Conservation (phyloP, 1,284 basidiomycete species). For the Anthracocystis walkeri region DNA sequence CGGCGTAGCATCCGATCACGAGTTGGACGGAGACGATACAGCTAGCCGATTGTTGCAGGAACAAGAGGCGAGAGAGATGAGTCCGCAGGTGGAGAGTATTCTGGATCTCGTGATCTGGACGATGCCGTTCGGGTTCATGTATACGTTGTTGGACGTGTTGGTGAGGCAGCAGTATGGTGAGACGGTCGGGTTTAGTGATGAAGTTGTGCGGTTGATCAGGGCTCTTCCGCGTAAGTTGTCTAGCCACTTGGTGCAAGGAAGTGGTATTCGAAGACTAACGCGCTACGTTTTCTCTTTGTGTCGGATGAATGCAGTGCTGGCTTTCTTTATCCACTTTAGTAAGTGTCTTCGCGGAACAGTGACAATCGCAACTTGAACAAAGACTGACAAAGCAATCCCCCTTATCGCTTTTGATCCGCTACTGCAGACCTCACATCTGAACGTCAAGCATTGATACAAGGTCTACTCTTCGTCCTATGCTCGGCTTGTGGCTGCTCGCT, state of each 20-base stretch:
- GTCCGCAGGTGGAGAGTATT: constrained; percentile 37
- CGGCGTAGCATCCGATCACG: constrained; percentile 36
- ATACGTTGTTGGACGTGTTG: constrained; percentile 63
- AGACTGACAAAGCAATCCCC: background rate
- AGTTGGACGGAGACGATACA: constrained; percentile 40
- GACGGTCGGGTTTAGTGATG: constrained; percentile 45
- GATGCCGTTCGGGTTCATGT: constrained; percentile 66
- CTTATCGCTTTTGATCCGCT: background rate
- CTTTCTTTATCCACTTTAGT: constrained; percentile 57
- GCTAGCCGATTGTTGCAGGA: constrained; percentile 50
- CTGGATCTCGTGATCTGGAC: constrained; percentile 65
- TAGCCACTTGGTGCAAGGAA: no score
- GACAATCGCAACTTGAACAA: background rate
- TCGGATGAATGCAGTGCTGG: constrained; percentile 31
- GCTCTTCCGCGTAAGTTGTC: constrained; percentile 57
- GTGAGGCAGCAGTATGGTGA: constrained; percentile 67
- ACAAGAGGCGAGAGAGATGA: constrained; percentile 49
- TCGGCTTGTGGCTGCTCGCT: constrained; percentile 51
- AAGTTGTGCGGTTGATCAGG: constrained; percentile 37
- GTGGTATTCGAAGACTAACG: background rate
- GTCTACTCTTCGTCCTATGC: constrained; percentile 42
- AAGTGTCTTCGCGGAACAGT: constrained; percentile 17
- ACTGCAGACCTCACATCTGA: constrained; percentile 43
- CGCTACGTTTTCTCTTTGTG: constrained; percentile 53
- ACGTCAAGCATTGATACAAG: constrained; percentile 47